Evolutionary conservation across 441 rosid species (phyloP).

Genomic region (Bruguiera hainesii): DNA sequence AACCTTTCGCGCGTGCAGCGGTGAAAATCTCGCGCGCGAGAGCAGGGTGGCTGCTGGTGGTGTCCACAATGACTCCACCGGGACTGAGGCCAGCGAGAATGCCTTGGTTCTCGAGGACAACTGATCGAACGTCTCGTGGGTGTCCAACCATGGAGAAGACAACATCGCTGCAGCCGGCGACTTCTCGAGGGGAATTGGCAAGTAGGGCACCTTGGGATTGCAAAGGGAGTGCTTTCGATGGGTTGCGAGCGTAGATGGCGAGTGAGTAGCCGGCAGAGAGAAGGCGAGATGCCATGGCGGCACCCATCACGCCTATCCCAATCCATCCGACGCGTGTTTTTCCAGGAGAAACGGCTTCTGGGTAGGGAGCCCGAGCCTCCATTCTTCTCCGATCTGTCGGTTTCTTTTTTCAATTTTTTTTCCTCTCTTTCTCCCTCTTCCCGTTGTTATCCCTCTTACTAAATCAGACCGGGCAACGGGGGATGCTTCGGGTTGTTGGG

Average conservation of each 20-base stretch:
- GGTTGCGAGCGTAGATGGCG: slow-evolving; percentile 63
- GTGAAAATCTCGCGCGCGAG: slow-evolving; percentile 58
- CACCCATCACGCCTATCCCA: slow-evolving; percentile 85
- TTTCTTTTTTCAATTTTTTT: too few relatives aligned
- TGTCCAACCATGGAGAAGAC: slow-evolving; percentile 80
- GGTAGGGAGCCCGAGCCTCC: slow-evolving; percentile 60
- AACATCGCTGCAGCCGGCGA: slow-evolving; percentile 50
- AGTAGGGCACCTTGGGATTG: slow-evolving; percentile 54
- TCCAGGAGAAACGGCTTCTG: slow-evolving; percentile 44
- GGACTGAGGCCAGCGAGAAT: slow-evolving; percentile 55
- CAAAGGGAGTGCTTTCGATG: slow-evolving; percentile 49
- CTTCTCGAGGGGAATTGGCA: slow-evolving; percentile 39
- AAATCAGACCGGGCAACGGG: too few relatives aligned
- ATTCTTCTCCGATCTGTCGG: slow-evolving; percentile 13
- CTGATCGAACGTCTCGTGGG: slow-evolving; percentile 63
- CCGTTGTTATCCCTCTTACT: too few relatives aligned
- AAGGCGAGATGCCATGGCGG: slow-evolving; percentile 75
- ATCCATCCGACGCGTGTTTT: slow-evolving; percentile 73
- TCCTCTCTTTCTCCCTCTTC: too few relatives aligned
- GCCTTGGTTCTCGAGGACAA: slow-evolving; percentile 48
- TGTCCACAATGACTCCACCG: slow-evolving; percentile 58
- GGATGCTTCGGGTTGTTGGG: too few relatives aligned
- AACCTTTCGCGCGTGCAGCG: slow-evolving; percentile 39
- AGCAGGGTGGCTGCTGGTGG: slow-evolving; percentile 61
- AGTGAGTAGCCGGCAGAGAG: slow-evolving; percentile 64